Percentiles rank a stretch among this genome's conserved stretches.
These are phyloP conservation scores for Calycina marina DNA, from an alignment of 2,329 filamentous ascomycete species.

Conservation along the genomic window DNA sequence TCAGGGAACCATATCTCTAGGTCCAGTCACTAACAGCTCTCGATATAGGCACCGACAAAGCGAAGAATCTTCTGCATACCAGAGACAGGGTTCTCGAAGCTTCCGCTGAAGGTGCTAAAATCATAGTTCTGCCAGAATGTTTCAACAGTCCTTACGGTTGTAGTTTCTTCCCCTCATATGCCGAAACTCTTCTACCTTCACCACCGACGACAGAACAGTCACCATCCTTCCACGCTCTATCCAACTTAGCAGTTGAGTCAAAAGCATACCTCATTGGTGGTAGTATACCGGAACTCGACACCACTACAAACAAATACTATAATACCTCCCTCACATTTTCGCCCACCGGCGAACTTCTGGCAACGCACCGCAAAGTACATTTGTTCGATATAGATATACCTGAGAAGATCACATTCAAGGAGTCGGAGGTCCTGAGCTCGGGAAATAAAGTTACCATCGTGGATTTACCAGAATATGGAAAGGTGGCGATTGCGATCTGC, in stretches of 20 bases:
- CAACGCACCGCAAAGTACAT: constrained; percentile 83
- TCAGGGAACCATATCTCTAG: constrained; percentile 7
- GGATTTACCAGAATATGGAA: constrained; percentile 78
- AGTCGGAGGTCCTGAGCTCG: constrained; percentile 76
- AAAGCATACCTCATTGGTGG: constrained; percentile 75
- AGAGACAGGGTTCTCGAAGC: constrained; percentile 73
- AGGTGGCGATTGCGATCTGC: constrained; percentile 81
- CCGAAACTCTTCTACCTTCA: constrained; percentile 70
- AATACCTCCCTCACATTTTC: constrained; percentile 82
- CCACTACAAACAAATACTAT: constrained; percentile 54
- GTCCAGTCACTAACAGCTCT: constrained; percentile 15
- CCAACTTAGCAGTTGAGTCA: constrained; percentile 63
- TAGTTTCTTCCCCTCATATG: constrained; percentile 80
- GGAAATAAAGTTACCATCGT: constrained; percentile 78
- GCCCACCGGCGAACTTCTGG: constrained; percentile 65
- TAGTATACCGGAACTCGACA: constrained; percentile 74
- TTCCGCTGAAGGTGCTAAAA: constrained; percentile 57
- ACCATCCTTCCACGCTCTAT: constrained; percentile 76
- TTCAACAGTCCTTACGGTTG: constrained; percentile 98
- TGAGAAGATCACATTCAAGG: constrained; percentile 80
- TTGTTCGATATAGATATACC: constrained; percentile 97
- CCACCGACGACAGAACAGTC: constrained; percentile 56
- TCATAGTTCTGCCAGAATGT: constrained; percentile 92
- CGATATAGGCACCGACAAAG: constrained; percentile 57
- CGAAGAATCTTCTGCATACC: constrained; percentile 68